A percentile compares a stretch with the other conserved stretches of the same genome.
Evolutionary conservation across 345 rosid genomes (phyloP).

Genomic region (Eucalyptus virginea): DNA sequence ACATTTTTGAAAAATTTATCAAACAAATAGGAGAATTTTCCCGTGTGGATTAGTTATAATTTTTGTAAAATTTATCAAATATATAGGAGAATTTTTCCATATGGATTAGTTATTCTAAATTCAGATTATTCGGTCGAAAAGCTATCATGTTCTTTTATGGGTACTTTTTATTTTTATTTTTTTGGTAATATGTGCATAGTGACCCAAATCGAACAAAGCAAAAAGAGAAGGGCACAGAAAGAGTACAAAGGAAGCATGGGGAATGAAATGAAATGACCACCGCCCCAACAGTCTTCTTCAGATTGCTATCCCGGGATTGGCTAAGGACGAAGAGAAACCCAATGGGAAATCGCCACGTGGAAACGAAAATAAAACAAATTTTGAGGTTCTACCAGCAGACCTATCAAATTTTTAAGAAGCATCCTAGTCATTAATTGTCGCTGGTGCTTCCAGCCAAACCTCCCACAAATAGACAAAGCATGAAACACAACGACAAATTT

Average conservation of each 20-base stretch:
- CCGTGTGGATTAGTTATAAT: not conserved
- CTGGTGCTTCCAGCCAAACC: not conserved
- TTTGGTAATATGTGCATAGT: not conserved
- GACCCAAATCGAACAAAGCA: not conserved
- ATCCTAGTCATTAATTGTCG: not conserved
- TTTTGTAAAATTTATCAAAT: not conserved
- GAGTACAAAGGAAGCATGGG: not conserved
- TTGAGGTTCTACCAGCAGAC: not conserved
- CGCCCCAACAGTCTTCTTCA: not conserved
- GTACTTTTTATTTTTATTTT: too few relatives aligned
- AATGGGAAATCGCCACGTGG: not conserved
- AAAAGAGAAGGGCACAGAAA: not conserved
- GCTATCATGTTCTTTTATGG: not conserved
- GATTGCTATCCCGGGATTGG: not conserved
- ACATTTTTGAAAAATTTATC: not conserved
- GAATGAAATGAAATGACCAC: not conserved
- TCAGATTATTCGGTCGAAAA: too few relatives aligned
- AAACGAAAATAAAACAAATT: not conserved
- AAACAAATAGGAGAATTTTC: not conserved
- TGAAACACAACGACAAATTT: not conserved
- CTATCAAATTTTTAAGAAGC: not conserved
- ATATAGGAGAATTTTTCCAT: too few relatives aligned
- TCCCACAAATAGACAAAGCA: not conserved
- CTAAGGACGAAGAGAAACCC: not conserved
- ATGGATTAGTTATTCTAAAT: too few relatives aligned